Conservation (phyloP, 768 basidiomycete genomes). For the Termitomyces sp. region DNA sequence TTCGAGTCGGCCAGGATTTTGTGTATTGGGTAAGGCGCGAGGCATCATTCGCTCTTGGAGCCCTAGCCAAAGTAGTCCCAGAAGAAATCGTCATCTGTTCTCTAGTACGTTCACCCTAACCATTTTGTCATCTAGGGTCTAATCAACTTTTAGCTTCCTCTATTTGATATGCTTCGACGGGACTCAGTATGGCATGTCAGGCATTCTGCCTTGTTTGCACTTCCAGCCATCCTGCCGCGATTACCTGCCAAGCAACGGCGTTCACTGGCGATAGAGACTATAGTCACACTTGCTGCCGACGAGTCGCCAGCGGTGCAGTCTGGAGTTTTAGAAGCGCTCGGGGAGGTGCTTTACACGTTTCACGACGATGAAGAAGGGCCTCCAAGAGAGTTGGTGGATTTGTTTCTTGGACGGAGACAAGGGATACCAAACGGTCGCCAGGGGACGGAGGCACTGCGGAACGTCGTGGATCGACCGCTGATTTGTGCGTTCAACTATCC, state of each 20-base stretch:
- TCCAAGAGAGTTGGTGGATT: conserved; percentile 65
- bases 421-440: conserved; percentile 35
- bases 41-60: conserved; percentile 84
- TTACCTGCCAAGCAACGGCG: conserved; percentile 55
- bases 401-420: conserved; percentile 68
- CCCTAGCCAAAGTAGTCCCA: conserved; percentile 84
- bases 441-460: conserved; percentile 38
- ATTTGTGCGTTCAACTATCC: conserved; percentile 91
- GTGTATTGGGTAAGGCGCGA: conserved; percentile 81
- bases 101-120: conserved; percentile 41
- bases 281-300: conserved; percentile 61
- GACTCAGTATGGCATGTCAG: conserved; percentile 82
- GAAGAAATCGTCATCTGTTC: conserved; percentile 60
- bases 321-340: conserved; percentile 80
- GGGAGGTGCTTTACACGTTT: conserved; percentile 87
- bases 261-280: conserved; percentile 58
- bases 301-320: conserved; percentile 63
- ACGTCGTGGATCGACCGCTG: conserved; percentile 67
- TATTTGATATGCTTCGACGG: conserved; percentile 64
- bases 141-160: conserved; percentile 54
- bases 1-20: conserved; percentile 57
- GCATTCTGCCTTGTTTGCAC: conserved; percentile 80
- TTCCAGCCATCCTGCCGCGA: conserved; percentile 74
- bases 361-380: conserved; percentile 57
- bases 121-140: neutral